Base-by-base conservation (phyloP, 176 grass and related monocot species). In the Raddia guianensis region DNA sequence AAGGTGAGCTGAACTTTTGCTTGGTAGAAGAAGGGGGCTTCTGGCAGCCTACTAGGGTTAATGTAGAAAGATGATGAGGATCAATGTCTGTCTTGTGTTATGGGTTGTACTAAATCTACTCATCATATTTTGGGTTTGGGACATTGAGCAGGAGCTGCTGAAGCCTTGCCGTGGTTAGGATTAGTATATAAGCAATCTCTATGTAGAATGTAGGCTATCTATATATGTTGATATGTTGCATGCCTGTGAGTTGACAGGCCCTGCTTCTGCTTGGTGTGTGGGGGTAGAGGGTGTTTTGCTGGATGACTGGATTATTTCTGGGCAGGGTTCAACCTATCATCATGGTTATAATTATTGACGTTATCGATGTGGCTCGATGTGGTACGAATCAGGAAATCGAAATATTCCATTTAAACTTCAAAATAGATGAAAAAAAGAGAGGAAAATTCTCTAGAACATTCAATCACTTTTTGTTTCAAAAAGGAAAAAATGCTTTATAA, bases 1-100 rank as follows among this genome's bases (percentile, higher is more conserved):
- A 14, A 67, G 72, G 35, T 34, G 63, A 14, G 51, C 52, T 49
- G 6, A 18, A 77, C 62, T 68, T 75, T 15, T 85, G 66, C 35
- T 44, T 52, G 46, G 74, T 0, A 45, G 63, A 42, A 45, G 63
- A 42, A 79, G 63, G 12, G 19, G 12, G 65, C 9, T 46, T 42
- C n/a, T 33, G 16, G 18, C 52, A 9, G 32, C 7, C 11, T n/a
- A 12, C 6, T 7, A 20, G 43, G 34, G 35, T 47, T 55, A 77
- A 2, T 77, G 46, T 50, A 50, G 13, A 50, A 50, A 35, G 74
- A 62, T 33, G 48, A 40, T 40, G 21, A 47, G 12, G 12, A 76
- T 76, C 44, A 11, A 33, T 33, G 58, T 3, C 10, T 10, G 58
- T 20, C 16, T 6, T 55, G 15, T 55, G 16, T n/a, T 61, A 20